phyloP scores from a whole-genome alignment of 768 basidiomycete genomes.

The Boletus coccyginus region DNA sequence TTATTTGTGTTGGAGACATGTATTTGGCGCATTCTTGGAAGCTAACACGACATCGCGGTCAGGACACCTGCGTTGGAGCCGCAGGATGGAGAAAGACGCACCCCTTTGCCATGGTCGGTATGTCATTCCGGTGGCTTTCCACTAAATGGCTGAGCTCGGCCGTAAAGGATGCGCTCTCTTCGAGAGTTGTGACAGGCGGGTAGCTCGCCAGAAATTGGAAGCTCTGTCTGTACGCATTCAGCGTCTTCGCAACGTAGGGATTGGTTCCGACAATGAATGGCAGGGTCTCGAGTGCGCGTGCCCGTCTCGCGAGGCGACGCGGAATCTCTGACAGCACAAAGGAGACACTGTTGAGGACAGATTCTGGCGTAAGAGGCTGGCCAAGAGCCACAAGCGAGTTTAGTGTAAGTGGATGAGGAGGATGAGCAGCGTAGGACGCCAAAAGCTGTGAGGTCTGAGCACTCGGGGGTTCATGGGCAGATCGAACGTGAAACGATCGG shows the following conservation, averaged over 20 bases:
- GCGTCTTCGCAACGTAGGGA: constrained; percentile 73
- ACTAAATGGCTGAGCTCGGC: constrained; percentile 69
- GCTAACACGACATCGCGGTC: constrained; percentile 34
- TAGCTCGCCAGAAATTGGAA: constrained; percentile 69
- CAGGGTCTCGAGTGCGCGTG: constrained; percentile 68
- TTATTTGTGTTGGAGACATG: constrained; percentile 78
- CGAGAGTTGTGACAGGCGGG: constrained; percentile 58
- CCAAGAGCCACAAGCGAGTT: constrained; percentile 73
- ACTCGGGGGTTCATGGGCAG: constrained; percentile 48
- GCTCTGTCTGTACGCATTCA: constrained; percentile 66
- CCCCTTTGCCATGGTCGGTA: constrained; percentile 91
- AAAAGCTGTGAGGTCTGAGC: constrained; percentile 58
- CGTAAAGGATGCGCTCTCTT: constrained; percentile 69
- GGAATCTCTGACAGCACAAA: constrained; percentile 79
- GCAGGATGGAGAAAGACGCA: constrained; percentile 28
- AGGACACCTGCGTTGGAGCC: background rate
- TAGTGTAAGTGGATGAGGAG: constrained; percentile 69
- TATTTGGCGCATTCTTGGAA: constrained; percentile 87
- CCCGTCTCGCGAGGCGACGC: constrained; percentile 68
- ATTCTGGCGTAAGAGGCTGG: constrained; percentile 65
- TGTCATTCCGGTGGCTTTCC: constrained; percentile 78
- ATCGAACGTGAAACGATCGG: constrained; percentile 30
- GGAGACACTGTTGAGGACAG: constrained; percentile 69
- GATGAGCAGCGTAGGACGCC: constrained; percentile 58
- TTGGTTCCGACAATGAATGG: constrained; percentile 91